Conservation (phyloP, 2,329 filamentous ascomycete species). For the Nigrospora sphaerica region DNA sequence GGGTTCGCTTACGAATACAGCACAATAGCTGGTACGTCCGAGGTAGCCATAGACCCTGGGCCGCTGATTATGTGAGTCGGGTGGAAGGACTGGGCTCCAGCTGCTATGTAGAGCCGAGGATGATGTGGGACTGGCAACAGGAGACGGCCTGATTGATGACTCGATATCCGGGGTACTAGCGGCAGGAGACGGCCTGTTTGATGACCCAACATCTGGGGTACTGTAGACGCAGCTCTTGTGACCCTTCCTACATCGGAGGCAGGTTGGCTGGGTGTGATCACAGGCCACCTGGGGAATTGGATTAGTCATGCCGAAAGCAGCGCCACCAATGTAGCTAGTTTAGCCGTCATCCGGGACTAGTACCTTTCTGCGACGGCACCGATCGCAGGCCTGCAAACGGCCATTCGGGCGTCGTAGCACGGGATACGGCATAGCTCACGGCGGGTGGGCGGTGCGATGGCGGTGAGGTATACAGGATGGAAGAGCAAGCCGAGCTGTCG, state of each 20-base stretch:
- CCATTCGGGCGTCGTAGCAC: conserved; percentile 4
- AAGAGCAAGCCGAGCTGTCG: not conserved
- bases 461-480: not conserved
- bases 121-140: not conserved
- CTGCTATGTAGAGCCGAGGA: conserved; percentile 3
- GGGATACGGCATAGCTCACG: not conserved
- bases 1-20: conserved; percentile 18
- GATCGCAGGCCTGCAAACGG: conserved; percentile 6
- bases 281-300: conserved; percentile 26
- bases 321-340: not conserved
- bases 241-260: conserved; percentile 27
- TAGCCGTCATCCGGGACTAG: not conserved
- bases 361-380: conserved; percentile 6
- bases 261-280: conserved; percentile 32
- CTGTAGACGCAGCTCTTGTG: conserved; percentile 30
- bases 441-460: not conserved
- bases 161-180: not conserved
- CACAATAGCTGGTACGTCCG: conserved; percentile 36
- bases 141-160: not conserved
- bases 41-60: conserved; percentile 27
- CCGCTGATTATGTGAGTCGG: conserved; percentile 7
- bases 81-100: conserved; percentile 9
- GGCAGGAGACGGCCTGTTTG: not conserved
- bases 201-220: conserved; percentile 5
- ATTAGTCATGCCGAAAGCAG: not conserved